phyloP scores from a whole-genome alignment of 768 basidiomycete species.

The Phanerochaete carnosa region DNA sequence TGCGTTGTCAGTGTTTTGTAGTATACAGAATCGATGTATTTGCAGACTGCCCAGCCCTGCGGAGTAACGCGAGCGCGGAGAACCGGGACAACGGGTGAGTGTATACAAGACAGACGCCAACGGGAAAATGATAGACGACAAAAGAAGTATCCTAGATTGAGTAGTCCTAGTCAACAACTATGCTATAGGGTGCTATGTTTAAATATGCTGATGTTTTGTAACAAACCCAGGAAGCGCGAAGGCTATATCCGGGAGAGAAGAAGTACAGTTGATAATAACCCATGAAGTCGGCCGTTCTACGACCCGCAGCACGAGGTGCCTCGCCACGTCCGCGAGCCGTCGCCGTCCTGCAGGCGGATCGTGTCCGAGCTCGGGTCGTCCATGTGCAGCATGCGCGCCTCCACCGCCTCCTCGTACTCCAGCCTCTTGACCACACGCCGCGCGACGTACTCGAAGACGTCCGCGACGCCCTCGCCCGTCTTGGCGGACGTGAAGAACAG shows the following conservation, averaged over 20 bases:
- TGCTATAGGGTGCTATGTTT: neutral
- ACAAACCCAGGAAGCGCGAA: too few relatives aligned
- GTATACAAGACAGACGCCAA: neutral
- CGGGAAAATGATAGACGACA: neutral
- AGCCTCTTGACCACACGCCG: slow-evolving; percentile 55
- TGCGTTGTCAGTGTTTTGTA: neutral
- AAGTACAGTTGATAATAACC: neutral
- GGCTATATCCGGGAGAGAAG: neutral
- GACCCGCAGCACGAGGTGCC: neutral
- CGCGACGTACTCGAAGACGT: slow-evolving; percentile 78
- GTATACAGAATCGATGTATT: slow-evolving; percentile 8
- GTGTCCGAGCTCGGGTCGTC: slow-evolving; percentile 35
- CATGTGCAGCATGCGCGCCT: slow-evolving; percentile 40
- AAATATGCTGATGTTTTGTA: neutral
- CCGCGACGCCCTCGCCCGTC: slow-evolving; percentile 66
- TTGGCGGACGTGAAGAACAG: slow-evolving; percentile 79
- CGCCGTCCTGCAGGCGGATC: slow-evolving; percentile 28
- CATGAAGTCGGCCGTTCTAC: slow-evolving; percentile 1
- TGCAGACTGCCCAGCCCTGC: neutral
- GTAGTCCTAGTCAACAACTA: neutral
- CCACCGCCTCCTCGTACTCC: slow-evolving; percentile 64
- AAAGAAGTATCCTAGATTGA: neutral
- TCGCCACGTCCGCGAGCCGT: neutral
- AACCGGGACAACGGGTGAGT: neutral
- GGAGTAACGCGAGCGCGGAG: neutral